Evolutionary conservation across 1,284 basidiomycete species (phyloP).

Genomic region (Pseudozyma hubeiensis): DNA sequence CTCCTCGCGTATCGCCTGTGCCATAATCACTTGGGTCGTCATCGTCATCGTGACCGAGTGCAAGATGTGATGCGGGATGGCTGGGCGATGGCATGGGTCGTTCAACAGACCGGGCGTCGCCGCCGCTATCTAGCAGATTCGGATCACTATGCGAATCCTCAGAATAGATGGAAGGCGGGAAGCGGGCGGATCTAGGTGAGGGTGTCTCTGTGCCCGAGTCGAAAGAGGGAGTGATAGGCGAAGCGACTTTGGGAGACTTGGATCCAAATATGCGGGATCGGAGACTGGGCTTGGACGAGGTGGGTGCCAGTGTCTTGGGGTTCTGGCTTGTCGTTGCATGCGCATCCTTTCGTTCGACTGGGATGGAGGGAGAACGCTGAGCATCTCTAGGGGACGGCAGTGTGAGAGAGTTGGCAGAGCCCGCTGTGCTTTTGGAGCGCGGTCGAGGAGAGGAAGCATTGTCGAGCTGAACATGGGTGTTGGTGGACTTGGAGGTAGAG

Average conservation of each 20-base stretch:
- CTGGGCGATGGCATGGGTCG: constrained; percentile 8
- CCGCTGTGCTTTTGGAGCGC: constrained; percentile 29
- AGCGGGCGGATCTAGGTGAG: constrained; percentile 27
- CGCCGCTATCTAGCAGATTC: constrained; percentile 2
- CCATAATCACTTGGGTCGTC: constrained; percentile 12
- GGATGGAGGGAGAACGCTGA: background rate
- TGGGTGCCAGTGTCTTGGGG: constrained; percentile 2
- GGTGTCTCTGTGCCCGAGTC: constrained; percentile 27
- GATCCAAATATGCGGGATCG: constrained; percentile 43
- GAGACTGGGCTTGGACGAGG: constrained; percentile 34
- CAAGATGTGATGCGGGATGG: constrained; percentile 2
- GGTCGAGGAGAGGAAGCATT: constrained; percentile 11
- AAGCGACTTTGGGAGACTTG: constrained; percentile 20
- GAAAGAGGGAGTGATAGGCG: constrained; percentile 17
- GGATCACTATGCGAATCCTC: constrained; percentile 32
- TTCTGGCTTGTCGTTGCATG: background rate
- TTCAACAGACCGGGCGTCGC: constrained; percentile 8
- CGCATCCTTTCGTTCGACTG: background rate
- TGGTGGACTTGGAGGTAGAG: constrained; percentile 17
- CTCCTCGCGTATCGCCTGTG: constrained; percentile 3
- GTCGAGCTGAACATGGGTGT: constrained; percentile 10
- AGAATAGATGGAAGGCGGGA: constrained; percentile 29
- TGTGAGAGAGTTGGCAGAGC: constrained; percentile 11
- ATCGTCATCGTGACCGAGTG: constrained; percentile 16
- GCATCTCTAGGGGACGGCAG: background rate